phyloP scores from a whole-genome alignment of 164 flowering plant species.

The Akebia trifoliata region DNA sequence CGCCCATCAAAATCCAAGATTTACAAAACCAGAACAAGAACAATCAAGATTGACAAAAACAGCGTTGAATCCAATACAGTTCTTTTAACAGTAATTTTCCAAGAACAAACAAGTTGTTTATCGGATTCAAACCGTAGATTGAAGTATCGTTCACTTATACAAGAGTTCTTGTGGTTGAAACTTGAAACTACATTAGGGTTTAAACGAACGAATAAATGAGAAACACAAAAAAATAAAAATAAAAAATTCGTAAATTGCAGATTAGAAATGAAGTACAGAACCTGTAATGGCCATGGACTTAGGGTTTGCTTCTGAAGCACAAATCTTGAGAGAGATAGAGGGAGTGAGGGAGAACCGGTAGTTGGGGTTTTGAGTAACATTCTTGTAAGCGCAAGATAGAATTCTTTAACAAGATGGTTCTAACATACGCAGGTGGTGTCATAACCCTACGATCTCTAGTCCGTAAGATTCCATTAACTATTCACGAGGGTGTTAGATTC shows the following conservation, averaged over 20 bases:
- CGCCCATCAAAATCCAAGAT: conserved; percentile 43
- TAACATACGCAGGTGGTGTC: conserved; percentile 10
- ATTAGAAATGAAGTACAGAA: conserved; percentile 12
- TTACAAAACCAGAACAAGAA: conserved; percentile 5
- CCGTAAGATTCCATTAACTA: conserved; percentile 1
- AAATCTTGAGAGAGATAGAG: conserved; percentile 5
- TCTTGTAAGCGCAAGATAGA: conserved; percentile 17
- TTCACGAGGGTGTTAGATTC: too few relatives aligned
- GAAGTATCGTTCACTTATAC: neutral
- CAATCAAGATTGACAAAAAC: neutral
- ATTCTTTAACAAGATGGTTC: neutral
- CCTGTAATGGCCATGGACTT: conserved; percentile 20
- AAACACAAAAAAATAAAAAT: neutral
- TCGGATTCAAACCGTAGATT: conserved; percentile 12
- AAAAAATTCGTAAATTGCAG: conserved; percentile 2
- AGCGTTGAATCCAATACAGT: neutral
- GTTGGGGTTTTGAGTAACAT: conserved; percentile 18
- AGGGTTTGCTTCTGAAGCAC: conserved; percentile 10
- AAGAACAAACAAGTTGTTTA: neutral
- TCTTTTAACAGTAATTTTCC: neutral
- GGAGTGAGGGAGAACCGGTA: conserved; percentile 8
- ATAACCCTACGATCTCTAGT: too few relatives aligned
- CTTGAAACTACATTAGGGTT: too few relatives aligned
- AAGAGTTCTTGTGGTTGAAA: neutral
- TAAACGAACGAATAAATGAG: neutral